Conservation (phyloP, 345 rosid species). For the Gossypium longicalyx region DNA sequence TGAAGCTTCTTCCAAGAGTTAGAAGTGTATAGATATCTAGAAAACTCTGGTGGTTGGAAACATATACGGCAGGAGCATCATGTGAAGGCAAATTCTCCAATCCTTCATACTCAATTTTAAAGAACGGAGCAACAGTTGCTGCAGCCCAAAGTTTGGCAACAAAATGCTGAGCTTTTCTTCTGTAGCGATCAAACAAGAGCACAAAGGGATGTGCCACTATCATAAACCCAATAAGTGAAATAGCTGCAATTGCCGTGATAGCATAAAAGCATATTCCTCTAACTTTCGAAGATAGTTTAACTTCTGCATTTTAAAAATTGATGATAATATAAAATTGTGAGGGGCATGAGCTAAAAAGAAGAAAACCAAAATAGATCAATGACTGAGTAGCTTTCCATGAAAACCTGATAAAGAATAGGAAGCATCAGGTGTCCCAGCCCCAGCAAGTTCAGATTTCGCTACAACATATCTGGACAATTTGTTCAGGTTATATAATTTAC, state of each 20-base stretch:
- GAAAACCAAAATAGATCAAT: neutral
- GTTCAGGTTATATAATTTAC: slow-evolving; percentile 25
- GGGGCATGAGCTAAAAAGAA: slow-evolving; percentile 16
- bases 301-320: slow-evolving; percentile 47
- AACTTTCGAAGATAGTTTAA: slow-evolving; percentile 47
- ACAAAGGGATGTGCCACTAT: slow-evolving; percentile 71
- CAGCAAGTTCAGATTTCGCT: slow-evolving; percentile 62
- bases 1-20: slow-evolving; percentile 71
- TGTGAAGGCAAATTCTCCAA: slow-evolving; percentile 75
- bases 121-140: slow-evolving; percentile 47
- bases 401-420: slow-evolving; percentile 56
- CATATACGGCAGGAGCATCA: slow-evolving; percentile 77
- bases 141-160: slow-evolving; percentile 77
- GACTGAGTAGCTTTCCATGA: slow-evolving; percentile 4
- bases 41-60: slow-evolving; percentile 93
- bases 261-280: slow-evolving; percentile 78
- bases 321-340: slow-evolving; percentile 4
- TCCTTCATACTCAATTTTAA: slow-evolving; percentile 57
- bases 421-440: slow-evolving; percentile 47
- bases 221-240: slow-evolving; percentile 37
- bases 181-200: slow-evolving; percentile 61
- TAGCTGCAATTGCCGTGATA: slow-evolving; percentile 55
- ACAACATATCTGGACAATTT: slow-evolving; percentile 28
- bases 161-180: slow-evolving; percentile 66
- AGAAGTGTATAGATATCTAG: slow-evolving; percentile 85